These are phyloP conservation scores for Aquanectria penicillioides DNA, from an alignment of 2,329 filamentous ascomycete genomes.

Conservation along the genomic window DNA sequence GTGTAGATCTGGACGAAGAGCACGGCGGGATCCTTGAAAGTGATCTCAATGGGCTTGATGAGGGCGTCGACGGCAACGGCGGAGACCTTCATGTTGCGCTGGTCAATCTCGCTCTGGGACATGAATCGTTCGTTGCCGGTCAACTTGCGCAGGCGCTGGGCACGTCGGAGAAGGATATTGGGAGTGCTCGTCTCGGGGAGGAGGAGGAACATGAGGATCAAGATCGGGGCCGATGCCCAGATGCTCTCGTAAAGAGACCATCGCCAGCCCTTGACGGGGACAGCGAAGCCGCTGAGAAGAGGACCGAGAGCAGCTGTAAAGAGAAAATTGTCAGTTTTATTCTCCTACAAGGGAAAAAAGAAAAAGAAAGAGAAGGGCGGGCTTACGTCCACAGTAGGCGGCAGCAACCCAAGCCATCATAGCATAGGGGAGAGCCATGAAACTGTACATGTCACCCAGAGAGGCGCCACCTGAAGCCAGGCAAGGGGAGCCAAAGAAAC, in stretches of 20 bases:
- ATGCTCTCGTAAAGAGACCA: conserved; percentile 73
- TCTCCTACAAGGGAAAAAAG: conserved; percentile 36
- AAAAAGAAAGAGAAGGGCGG: conserved; percentile 47
- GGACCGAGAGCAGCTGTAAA: conserved; percentile 65
- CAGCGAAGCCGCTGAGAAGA: conserved; percentile 68
- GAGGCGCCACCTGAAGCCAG: conserved; percentile 68
- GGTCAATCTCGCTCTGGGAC: conserved; percentile 72
- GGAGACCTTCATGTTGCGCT: conserved; percentile 60
- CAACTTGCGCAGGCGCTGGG: conserved; percentile 67
- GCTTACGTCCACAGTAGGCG: conserved; percentile 58
- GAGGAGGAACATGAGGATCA: conserved; percentile 69
- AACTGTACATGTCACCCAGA: conserved; percentile 63
- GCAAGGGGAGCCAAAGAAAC: conserved; percentile 73
- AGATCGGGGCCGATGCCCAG: conserved; percentile 67
- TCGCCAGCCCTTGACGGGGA: conserved; percentile 67
- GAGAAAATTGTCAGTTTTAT: conserved; percentile 29
- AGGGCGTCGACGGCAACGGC: conserved; percentile 64
- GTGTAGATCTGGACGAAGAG: conserved; percentile 71
- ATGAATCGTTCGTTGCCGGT: conserved; percentile 67
- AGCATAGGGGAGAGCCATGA: conserved; percentile 66
- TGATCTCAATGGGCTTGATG: conserved; percentile 70
- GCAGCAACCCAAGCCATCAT: conserved; percentile 68
- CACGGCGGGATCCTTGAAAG: conserved; percentile 69
- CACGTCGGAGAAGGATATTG: conserved; percentile 70
- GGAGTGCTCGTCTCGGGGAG: conserved; percentile 71